Conservation (phyloP, 140 eudicot genomes). For the Stevia rebaudiana region DNA sequence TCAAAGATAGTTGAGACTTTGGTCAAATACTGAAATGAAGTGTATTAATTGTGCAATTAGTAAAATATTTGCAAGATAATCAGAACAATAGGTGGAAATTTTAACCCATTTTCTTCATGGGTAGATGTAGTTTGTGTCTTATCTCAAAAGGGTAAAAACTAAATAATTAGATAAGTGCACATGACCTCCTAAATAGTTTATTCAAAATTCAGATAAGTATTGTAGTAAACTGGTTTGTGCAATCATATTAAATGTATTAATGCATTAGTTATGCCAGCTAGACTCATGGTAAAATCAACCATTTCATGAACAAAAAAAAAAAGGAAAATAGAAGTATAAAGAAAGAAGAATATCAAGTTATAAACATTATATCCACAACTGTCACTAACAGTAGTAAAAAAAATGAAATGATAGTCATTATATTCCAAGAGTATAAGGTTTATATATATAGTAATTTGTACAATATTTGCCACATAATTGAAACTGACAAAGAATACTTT, state of each 20-base stretch:
- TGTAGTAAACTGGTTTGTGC: neutral
- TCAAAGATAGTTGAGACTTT: neutral
- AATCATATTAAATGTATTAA: neutral
- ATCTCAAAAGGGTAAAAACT: neutral
- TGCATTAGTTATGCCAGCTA: neutral
- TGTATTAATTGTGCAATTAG: neutral
- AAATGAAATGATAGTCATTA: neutral
- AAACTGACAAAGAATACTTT: neutral
- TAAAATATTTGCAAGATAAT: neutral
- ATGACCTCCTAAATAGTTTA: neutral
- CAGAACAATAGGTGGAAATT: neutral
- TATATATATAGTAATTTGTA: neutral
- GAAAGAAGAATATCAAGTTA: neutral
- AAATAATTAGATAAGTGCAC: neutral
- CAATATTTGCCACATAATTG: neutral
- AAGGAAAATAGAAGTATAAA: neutral
- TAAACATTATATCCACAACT: neutral
- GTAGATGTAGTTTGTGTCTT: neutral
- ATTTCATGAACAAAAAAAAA: neutral
- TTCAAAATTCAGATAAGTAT: neutral
- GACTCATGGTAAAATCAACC: neutral
- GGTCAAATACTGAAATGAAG: neutral
- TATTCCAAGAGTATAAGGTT: neutral
- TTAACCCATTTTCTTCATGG: neutral
- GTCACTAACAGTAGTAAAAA: neutral